Conservation (phyloP, 805 yeast genomes). For the Wickerhamomyces sydowiorum region DNA sequence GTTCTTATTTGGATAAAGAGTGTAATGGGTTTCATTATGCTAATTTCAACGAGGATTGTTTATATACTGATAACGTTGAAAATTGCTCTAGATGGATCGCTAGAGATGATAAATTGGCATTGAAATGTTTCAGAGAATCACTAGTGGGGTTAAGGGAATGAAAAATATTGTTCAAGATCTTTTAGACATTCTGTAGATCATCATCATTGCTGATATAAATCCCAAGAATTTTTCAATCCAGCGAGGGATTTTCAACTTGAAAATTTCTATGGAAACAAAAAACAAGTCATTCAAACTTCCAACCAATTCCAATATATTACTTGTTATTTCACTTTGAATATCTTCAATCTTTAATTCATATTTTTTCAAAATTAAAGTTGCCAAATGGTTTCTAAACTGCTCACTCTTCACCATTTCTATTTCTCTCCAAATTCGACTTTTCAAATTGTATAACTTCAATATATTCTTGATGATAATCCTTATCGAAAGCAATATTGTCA, state of each 20-base stretch:
- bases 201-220: conserved; percentile 10
- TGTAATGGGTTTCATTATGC: conserved; percentile 50
- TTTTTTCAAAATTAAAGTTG: conserved; percentile 5
- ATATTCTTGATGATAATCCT: conserved; percentile 6
- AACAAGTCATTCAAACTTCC: conserved; percentile 13
- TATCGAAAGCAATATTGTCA: conserved; percentile 11
- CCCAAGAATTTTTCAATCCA: conserved; percentile 10
- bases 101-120: conserved; percentile 31
- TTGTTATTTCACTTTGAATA: conserved; percentile 4
- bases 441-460: conserved; percentile 2
- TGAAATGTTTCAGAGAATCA: conserved; percentile 10
- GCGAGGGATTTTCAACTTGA: conserved; percentile 8
- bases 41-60: conserved; percentile 31
- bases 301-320: conserved; percentile 6
- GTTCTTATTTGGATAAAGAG: conserved; percentile 35
- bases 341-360: conserved; percentile 9
- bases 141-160: not conserved
- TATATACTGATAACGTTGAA: conserved; percentile 26
- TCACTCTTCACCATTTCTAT: not conserved
- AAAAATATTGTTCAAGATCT: not conserved
- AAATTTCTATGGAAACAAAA: conserved; percentile 13
- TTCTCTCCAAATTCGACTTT: conserved; percentile 3
- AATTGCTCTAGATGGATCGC: conserved; percentile 42
- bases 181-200: conserved; percentile 14
- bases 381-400: conserved; percentile 1